Conservation (phyloP, 805 yeast species). For the Lipomyces sp. region DNA sequence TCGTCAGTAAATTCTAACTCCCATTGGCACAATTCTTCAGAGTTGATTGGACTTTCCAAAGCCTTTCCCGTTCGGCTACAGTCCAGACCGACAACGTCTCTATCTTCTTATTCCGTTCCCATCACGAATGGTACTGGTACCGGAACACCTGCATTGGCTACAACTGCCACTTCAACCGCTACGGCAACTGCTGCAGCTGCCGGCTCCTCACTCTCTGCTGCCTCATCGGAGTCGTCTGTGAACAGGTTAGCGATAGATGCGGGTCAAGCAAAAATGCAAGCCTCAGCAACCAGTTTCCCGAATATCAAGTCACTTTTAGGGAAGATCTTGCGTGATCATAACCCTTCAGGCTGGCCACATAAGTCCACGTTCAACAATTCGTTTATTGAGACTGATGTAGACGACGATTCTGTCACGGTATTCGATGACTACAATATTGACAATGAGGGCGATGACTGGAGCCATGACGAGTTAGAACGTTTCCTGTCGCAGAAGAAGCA, state of each 20-base stretch:
- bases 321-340: slow-evolving; percentile 25
- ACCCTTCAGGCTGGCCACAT: slow-evolving; percentile 26
- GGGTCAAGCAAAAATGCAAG: neutral
- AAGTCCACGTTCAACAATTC: slow-evolving; percentile 32
- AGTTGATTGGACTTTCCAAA: slow-evolving; percentile 29
- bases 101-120: slow-evolving; percentile 33
- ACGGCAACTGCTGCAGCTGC: slow-evolving; percentile 16
- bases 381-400: slow-evolving; percentile 37
- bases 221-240: slow-evolving; percentile 13
- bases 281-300: slow-evolving; percentile 11
- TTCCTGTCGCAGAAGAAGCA: slow-evolving; percentile 60
- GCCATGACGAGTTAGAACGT: slow-evolving; percentile 38
- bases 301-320: slow-evolving; percentile 33
- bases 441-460: slow-evolving; percentile 35
- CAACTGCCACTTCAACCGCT: slow-evolving; percentile 15
- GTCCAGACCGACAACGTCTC: slow-evolving; percentile 41
- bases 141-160: slow-evolving; percentile 20
- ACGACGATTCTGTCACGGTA: slow-evolving; percentile 35
- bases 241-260: slow-evolving; percentile 4
- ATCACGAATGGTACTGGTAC: slow-evolving; percentile 19
- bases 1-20: slow-evolving; percentile 7
- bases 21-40: slow-evolving; percentile 17
- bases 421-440: slow-evolving; percentile 40
- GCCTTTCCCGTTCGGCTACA: slow-evolving; percentile 36
- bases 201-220: slow-evolving; percentile 25